These are phyloP conservation scores for Picea sitchensis DNA, from an alignment of 75 land plant species.

Conservation along the genomic window DNA sequence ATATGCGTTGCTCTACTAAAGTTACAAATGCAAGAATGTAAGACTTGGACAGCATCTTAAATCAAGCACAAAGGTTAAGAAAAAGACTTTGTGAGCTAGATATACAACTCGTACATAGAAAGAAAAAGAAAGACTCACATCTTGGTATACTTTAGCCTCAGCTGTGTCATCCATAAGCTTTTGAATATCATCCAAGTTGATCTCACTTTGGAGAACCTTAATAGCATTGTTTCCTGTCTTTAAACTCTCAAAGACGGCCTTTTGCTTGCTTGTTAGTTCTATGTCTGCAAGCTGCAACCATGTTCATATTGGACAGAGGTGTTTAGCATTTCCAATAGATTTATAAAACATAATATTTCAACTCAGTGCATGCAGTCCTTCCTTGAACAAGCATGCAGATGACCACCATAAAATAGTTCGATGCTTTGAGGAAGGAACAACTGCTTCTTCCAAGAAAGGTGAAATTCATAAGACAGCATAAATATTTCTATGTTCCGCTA, in stretches of 20 bases:
- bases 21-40: too few species aligned
- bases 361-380: not conserved
- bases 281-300: constrained; percentile 80
- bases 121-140: constrained; percentile 45
- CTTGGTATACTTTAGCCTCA: constrained; percentile 97
- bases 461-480: not conserved
- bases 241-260: constrained; percentile 94
- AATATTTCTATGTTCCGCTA: not conserved
- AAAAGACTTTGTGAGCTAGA: not conserved
- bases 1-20: too few species aligned
- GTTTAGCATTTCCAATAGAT: not conserved
- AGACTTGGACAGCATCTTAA: too few species aligned
- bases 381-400: not conserved
- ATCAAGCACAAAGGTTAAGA: not conserved
- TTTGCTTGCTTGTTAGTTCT: constrained; percentile 89
- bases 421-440: not conserved
- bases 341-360: not conserved
- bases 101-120: not conserved
- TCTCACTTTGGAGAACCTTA: constrained; percentile 85
- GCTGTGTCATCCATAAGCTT: constrained; percentile 93
- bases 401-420: not conserved
- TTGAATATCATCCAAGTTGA: constrained; percentile 92
- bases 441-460: not conserved
- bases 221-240: constrained; percentile 84
- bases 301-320: not conserved